Conservation (phyloP, 352 stramenopile genomes). For the Phytophthora hybrid region DNA sequence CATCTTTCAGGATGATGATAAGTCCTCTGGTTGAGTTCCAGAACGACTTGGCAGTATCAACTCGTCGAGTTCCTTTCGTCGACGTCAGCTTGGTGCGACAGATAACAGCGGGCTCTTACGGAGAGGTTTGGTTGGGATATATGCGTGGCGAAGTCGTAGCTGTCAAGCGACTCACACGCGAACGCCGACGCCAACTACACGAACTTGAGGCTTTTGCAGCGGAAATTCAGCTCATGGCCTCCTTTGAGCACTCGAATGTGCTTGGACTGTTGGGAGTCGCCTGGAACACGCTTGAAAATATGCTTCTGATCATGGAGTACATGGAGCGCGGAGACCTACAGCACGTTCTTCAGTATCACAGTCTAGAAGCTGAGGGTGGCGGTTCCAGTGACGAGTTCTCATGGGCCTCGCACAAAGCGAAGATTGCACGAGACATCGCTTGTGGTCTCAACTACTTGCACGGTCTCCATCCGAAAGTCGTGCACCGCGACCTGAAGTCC, state of each 20-base stretch:
- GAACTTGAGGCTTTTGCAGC: slow-evolving; percentile 45
- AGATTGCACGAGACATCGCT: slow-evolving; percentile 20
- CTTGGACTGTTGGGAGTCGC: slow-evolving; percentile 46
- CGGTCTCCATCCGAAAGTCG: slow-evolving; percentile 7
- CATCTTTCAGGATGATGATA: background rate
- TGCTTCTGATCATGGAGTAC: slow-evolving; percentile 60
- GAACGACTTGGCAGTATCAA: slow-evolving; percentile 36
- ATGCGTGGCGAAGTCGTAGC: slow-evolving; percentile 49
- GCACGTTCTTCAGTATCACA: slow-evolving; percentile 41
- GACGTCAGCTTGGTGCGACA: slow-evolving; percentile 45
- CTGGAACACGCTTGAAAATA: slow-evolving; percentile 52
- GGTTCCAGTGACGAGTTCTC: slow-evolving; percentile 21
- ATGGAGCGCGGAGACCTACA: slow-evolving; percentile 55
- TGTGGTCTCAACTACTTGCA: slow-evolving; percentile 16
- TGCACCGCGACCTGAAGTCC: slow-evolving; percentile 24
- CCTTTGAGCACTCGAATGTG: slow-evolving; percentile 48
- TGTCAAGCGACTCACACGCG: slow-evolving; percentile 53
- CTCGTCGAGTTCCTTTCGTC: slow-evolving; percentile 45
- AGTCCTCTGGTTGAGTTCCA: slow-evolving; percentile 38
- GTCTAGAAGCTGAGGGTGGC: background rate
- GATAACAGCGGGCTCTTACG: slow-evolving; percentile 55
- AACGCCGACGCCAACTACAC: slow-evolving; percentile 20
- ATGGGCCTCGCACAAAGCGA: slow-evolving; percentile 19
- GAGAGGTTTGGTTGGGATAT: slow-evolving; percentile 59
- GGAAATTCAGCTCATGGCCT: slow-evolving; percentile 54